These are phyloP conservation scores for Starmerella davenportii DNA, from an alignment of 805 yeast species.

Conservation along the genomic window DNA sequence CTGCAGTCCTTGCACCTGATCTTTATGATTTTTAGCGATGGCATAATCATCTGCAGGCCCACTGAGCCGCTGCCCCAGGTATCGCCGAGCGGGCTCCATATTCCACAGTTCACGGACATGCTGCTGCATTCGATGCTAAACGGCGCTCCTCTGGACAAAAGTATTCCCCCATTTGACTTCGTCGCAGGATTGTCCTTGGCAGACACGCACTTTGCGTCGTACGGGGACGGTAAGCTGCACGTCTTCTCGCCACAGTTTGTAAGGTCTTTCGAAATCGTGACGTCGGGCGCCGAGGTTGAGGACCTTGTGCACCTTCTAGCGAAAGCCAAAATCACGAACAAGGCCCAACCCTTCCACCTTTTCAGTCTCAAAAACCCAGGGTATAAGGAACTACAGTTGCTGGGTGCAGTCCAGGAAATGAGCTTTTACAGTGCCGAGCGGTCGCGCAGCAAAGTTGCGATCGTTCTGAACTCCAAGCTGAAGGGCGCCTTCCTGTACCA, in stretches of 20 bases:
- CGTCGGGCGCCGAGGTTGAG: constrained; percentile 18
- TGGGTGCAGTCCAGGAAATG: constrained; percentile 24
- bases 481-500: constrained; percentile 22
- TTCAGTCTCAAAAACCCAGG: constrained; percentile 32
- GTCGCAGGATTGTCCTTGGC: constrained; percentile 47
- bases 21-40: constrained; percentile 66
- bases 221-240: constrained; percentile 10
- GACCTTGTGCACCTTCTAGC: constrained; percentile 40
- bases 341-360: constrained; percentile 71
- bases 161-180: constrained; percentile 54
- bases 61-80: constrained; percentile 30
- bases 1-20: constrained; percentile 29
- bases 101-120: constrained; percentile 55
- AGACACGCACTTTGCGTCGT: constrained; percentile 25
- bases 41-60: constrained; percentile 39
- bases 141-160: constrained; percentile 45
- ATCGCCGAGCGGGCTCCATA: constrained; percentile 21
- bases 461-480: constrained; percentile 39
- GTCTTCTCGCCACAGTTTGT: constrained; percentile 11
- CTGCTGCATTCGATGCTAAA: constrained; percentile 81
- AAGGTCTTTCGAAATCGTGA: constrained; percentile 17
- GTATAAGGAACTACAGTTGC: constrained; percentile 6
- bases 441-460: constrained; percentile 38
- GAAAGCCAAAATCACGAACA: constrained; percentile 56
- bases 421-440: constrained; percentile 21